These are phyloP conservation scores for Candida silvatica DNA, from an alignment of 805 yeast species.

Conservation along the genomic window DNA sequence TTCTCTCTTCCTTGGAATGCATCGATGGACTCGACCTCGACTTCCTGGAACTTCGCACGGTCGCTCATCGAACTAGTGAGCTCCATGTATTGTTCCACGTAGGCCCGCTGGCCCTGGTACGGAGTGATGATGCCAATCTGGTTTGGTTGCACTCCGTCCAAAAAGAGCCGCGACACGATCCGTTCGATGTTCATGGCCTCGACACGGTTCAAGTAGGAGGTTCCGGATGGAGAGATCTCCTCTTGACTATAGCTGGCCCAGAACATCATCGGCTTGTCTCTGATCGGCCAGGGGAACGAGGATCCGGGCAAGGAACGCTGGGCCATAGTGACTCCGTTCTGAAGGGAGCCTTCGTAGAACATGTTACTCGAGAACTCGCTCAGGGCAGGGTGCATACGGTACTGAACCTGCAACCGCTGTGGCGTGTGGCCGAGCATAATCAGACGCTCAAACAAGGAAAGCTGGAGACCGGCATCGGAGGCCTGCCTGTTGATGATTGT, in stretches of 20 bases:
- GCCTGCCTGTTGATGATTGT: slow-evolving; percentile 76
- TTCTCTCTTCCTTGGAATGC: slow-evolving; percentile 56
- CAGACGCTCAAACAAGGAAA: slow-evolving; percentile 81
- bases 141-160: slow-evolving; percentile 67
- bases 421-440: slow-evolving; percentile 79
- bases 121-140: slow-evolving; percentile 94
- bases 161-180: slow-evolving; percentile 60
- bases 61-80: slow-evolving; percentile 56
- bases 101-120: slow-evolving; percentile 88
- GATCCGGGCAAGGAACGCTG: slow-evolving; percentile 49
- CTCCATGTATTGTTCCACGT: slow-evolving; percentile 69
- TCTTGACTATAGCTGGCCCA: slow-evolving; percentile 89
- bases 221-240: slow-evolving; percentile 76
- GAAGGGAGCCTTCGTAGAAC: slow-evolving; percentile 89
- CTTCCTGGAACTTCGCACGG: slow-evolving; percentile 53
- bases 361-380: slow-evolving; percentile 84
- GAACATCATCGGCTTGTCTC: slow-evolving; percentile 86
- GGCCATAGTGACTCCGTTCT: slow-evolving; percentile 80
- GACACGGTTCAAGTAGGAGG: slow-evolving; percentile 73
- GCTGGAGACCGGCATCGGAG: slow-evolving; percentile 78
- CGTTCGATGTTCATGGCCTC: slow-evolving; percentile 89
- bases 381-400: slow-evolving; percentile 87
- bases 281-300: slow-evolving; percentile 88
- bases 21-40: slow-evolving; percentile 80
- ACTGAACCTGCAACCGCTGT: slow-evolving; percentile 81